A percentile compares a stretch with the other conserved stretches of the same genome.
Conservation (phyloP, 495 filamentous ascomycete genomes). For the Aspergillus egyptiacus region DNA sequence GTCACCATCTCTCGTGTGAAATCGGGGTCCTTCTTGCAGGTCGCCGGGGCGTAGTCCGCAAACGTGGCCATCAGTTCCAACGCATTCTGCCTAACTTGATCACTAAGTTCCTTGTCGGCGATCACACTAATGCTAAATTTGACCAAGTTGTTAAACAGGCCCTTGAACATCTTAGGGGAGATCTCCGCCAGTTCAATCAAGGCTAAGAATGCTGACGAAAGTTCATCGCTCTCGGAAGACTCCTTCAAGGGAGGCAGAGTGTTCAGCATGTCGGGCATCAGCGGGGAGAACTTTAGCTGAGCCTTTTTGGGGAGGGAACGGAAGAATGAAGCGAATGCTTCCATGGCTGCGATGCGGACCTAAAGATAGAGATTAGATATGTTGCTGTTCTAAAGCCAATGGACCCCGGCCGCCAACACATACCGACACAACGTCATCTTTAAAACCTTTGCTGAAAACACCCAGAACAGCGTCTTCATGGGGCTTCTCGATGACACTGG, state of each 20-base stretch:
- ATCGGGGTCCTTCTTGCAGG: conserved; percentile 86
- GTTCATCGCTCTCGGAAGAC: conserved; percentile 75
- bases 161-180: conserved; percentile 94
- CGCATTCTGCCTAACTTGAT: conserved; percentile 87
- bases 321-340: conserved; percentile 95
- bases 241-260: conserved; percentile 91
- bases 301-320: conserved; percentile 77
- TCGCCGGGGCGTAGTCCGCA: conserved; percentile 84
- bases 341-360: conserved; percentile 89
- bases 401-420: conserved; percentile 13
- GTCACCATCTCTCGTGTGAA: conserved; percentile 97
- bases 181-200: conserved; percentile 90
- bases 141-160: conserved; percentile 81
- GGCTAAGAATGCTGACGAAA: conserved; percentile 81
- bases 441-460: conserved; percentile 87
- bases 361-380: conserved; percentile 24
- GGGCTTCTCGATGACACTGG: conserved; percentile 92
- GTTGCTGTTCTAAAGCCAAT: background rate
- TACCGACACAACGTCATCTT: conserved; percentile 77
- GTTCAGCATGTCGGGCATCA: conserved; percentile 85
- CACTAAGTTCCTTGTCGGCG: conserved; percentile 88
- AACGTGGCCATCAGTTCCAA: conserved; percentile 98
- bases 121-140: conserved; percentile 88
- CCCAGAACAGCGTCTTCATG: conserved; percentile 79
- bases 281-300: conserved; percentile 76